Base-by-base conservation (phyloP, 495 filamentous ascomycete species). In the Paragyromitra xinjiangensis region DNA sequence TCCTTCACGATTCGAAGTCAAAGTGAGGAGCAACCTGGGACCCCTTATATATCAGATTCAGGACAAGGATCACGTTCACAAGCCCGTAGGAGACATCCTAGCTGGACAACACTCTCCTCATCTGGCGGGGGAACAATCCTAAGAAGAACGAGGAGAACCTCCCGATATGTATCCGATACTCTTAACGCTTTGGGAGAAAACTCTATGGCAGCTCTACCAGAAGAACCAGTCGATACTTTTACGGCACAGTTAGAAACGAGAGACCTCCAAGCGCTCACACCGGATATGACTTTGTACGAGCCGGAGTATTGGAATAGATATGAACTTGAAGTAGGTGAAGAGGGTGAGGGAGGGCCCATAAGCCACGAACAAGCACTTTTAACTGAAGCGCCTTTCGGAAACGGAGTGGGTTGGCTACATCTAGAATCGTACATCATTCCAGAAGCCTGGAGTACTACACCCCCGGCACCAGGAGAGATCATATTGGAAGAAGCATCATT, bases 281-380 rank as follows among this genome's bases (percentile, higher is more conserved):
- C 74, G 19, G 69, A 77, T 44, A 77, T 77, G 74, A n/a, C 50
- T 40, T 50, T 73, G 42, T 22, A 77, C n/a, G 74, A 77, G 14
- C 74, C 74, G 1, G 74, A 77, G 63, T 77, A 77, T 44, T 77
- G 74, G 74, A 77, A 62, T 22, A 77, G 74, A 5, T 77, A 77
- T 29, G 74, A 77, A 14, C 14, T 77, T 2, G 74, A 77, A 37
- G 14, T 77, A 11, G 74, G 74, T 40, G 74, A 77, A 42, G 74
- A 77, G 44, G 74, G 74, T 24, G 74, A 77, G 44, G 74, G 74
- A 50, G 69, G 69, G 19, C 26, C 22, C 26, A 72, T 19, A 6
- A n/a, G 74, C 12, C 45, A 66, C 22, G 50, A 58, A 12, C 48
- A 55, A 24, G 12, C 51, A 6, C 26, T 53, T 8, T 44, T n/a